Percentiles rank a stretch among this genome's conserved stretches.
Evolutionary conservation across 2,329 filamentous ascomycete genomes (phyloP).

Genomic region (Passalora sequoiae): DNA sequence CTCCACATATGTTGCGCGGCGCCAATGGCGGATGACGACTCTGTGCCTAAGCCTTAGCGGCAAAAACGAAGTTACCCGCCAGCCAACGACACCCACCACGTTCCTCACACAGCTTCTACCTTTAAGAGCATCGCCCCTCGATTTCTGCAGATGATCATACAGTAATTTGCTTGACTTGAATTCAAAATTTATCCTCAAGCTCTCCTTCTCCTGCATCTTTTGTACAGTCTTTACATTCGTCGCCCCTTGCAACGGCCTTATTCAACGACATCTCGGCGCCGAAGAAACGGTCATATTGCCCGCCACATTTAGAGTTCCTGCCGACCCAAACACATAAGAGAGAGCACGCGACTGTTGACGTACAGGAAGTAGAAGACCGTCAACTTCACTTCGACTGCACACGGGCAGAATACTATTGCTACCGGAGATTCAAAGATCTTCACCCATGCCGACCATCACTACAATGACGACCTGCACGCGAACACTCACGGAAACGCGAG

Average conservation of each 20-base stretch:
- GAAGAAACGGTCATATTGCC: not conserved
- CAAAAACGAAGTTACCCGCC: not conserved
- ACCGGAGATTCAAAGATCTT: no score
- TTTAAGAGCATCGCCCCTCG: no score
- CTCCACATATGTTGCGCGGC: not conserved
- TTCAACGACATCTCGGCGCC: not conserved
- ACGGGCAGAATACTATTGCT: not conserved
- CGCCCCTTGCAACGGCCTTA: not conserved
- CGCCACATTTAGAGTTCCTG: not conserved
- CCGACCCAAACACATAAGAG: not conserved
- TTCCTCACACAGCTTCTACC: not conserved
- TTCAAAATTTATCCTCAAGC: not conserved
- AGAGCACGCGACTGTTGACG: slow-evolving; percentile 2
- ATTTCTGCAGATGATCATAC: not conserved
- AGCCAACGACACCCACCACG: not conserved
- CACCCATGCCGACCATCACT: slow-evolving; percentile 9
- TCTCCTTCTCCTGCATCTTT: slow-evolving; percentile 1
- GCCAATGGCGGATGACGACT: slow-evolving; percentile 3
- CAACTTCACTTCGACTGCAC: not conserved
- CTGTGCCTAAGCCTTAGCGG: no score
- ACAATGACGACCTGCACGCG: slow-evolving; percentile 18
- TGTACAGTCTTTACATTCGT: not conserved
- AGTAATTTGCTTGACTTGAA: not conserved
- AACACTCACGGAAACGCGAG: slow-evolving; percentile 34
- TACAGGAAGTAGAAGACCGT: not conserved